A percentile compares a stretch with the other conserved stretches of the same genome.
These are phyloP conservation scores for Tillandsia fasciculata DNA, from an alignment of 176 grass and related monocot species.

Conservation along the genomic window DNA sequence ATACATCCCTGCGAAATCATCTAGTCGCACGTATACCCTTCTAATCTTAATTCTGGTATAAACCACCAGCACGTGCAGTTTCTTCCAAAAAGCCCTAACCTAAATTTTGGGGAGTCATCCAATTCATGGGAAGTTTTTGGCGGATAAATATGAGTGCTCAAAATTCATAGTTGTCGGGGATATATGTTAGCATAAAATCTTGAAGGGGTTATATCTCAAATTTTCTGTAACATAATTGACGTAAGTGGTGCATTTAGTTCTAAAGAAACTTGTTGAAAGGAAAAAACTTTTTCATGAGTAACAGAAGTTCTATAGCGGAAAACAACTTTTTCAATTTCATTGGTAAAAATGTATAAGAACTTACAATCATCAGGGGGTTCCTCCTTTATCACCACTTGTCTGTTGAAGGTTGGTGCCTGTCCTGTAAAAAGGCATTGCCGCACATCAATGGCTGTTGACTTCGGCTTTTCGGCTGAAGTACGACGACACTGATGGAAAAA, in stretches of 20 bases:
- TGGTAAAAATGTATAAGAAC: not conserved
- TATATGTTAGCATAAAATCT: too few relatives aligned
- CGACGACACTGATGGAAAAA: constrained; percentile 25
- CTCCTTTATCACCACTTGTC: constrained; percentile 3
- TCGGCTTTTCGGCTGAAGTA: constrained; percentile 23
- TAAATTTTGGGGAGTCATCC: too few relatives aligned
- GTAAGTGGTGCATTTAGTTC: not conserved
- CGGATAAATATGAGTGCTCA: too few relatives aligned
- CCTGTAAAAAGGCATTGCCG: not conserved
- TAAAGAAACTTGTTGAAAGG: constrained; percentile 1
- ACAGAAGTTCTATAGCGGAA: not conserved
- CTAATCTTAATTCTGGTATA: too few relatives aligned
- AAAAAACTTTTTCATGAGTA: not conserved
- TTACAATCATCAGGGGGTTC: not conserved
- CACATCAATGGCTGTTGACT: constrained; percentile 18
- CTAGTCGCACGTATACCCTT: too few relatives aligned
- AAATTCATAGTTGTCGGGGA: too few relatives aligned
- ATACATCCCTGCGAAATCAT: too few relatives aligned
- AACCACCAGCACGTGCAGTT: too few relatives aligned
- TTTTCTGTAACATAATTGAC: too few relatives aligned
- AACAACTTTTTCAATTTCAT: not conserved
- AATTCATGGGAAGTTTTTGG: too few relatives aligned
- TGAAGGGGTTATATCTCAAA: too few relatives aligned
- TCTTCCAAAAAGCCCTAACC: too few relatives aligned
- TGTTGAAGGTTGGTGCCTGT: not conserved